These are phyloP conservation scores for Penicillium cinerascens DNA, from an alignment of 495 filamentous ascomycete genomes.

Conservation along the genomic window DNA sequence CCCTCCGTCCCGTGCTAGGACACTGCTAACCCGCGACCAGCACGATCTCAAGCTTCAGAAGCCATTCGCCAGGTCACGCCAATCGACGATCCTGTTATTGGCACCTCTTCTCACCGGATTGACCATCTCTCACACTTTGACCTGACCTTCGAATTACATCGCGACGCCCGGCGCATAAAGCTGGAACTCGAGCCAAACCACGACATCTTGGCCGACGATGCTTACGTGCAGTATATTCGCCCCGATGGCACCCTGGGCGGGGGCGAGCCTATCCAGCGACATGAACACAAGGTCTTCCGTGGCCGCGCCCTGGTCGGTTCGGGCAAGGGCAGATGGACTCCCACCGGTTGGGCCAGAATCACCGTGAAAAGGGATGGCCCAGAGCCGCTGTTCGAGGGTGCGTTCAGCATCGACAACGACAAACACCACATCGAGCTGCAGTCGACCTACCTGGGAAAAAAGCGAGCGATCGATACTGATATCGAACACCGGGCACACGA, in stretches of 20 bases:
- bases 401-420: constrained; percentile 74
- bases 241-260: constrained; percentile 60
- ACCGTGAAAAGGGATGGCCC: constrained; percentile 71
- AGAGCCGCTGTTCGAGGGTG: constrained; percentile 83
- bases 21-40: constrained; percentile 29
- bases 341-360: constrained; percentile 83
- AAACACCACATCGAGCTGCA: constrained; percentile 85
- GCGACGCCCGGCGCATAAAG: constrained; percentile 64
- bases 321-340: constrained; percentile 64
- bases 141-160: constrained; percentile 71
- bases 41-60: constrained; percentile 70
- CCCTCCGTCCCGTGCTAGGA: neutral
- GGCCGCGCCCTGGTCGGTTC: constrained; percentile 70
- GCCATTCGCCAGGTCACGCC: constrained; percentile 71
- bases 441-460: constrained; percentile 70
- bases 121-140: constrained; percentile 79
- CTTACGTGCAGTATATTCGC: constrained; percentile 66
- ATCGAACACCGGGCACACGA: constrained; percentile 59
- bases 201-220: constrained; percentile 77
- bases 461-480: constrained; percentile 68
- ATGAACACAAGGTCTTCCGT: constrained; percentile 77
- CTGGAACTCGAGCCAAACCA: constrained; percentile 87
- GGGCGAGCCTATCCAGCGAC: constrained; percentile 63
- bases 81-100: constrained; percentile 71
- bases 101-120: constrained; percentile 74